A percentile compares a stretch with the other conserved stretches of the same genome.
phyloP scores from a whole-genome alignment of 2,329 filamentous ascomycete genomes.

The Triangularia setosa region DNA sequence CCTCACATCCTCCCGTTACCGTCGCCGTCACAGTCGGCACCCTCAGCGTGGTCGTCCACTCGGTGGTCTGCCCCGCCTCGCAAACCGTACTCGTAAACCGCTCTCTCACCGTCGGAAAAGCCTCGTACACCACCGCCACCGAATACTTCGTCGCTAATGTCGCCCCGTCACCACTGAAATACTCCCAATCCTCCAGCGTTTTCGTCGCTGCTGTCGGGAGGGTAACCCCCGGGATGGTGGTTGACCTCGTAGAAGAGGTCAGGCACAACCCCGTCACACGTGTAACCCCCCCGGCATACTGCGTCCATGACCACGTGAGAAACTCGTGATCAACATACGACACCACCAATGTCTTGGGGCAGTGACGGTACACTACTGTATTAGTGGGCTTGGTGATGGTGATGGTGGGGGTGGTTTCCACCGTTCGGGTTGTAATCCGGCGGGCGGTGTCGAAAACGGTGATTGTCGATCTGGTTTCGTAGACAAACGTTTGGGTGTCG shows the following conservation, averaged over 20 bases:
- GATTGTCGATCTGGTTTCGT: not conserved
- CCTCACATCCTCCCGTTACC: not conserved
- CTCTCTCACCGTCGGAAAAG: not conserved
- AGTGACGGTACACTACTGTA: slow-evolving; percentile 9
- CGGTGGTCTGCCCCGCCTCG: not conserved
- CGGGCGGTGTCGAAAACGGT: slow-evolving; percentile 10
- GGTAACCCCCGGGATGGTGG: slow-evolving; percentile 15
- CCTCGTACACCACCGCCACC: slow-evolving; percentile 1
- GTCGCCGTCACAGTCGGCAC: not conserved
- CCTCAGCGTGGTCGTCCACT: not conserved
- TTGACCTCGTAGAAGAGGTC: slow-evolving; percentile 14
- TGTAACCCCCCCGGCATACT: not conserved
- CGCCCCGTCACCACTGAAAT: slow-evolving; percentile 4
- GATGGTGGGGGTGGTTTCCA: slow-evolving; percentile 5
- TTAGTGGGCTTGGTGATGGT: slow-evolving; percentile 4
- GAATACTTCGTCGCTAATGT: slow-evolving; percentile 12
- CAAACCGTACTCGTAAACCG: not conserved
- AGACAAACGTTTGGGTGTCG: not conserved
- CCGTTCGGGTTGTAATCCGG: not conserved
- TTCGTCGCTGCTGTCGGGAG: not conserved
- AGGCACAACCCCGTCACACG: slow-evolving; percentile 9
- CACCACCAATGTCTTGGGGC: slow-evolving; percentile 16
- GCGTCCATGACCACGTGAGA: slow-evolving; percentile 10
- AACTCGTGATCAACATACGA: slow-evolving; percentile 7
- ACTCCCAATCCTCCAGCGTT: slow-evolving; percentile 16